Base-by-base conservation (phyloP, 176 grass and related monocot genomes). In the Cenchrus purpureus region DNA sequence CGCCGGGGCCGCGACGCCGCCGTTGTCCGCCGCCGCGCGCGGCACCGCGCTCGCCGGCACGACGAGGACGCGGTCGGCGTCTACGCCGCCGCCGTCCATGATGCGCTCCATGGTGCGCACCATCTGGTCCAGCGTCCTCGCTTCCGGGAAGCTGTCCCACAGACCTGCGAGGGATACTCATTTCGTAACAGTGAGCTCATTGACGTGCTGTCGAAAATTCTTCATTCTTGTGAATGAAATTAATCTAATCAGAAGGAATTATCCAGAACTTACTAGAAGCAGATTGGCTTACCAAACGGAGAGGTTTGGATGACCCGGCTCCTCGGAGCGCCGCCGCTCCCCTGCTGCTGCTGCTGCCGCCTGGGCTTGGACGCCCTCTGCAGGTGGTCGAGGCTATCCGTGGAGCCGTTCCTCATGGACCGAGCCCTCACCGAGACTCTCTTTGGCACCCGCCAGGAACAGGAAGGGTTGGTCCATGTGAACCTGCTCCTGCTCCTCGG, bases 71-170 rank as follows among this genome's bases (percentile, higher is more conserved):
- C 82, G 74, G 20, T 28, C 60, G 88, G 58, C 60, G 88, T 65
- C 77, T 4, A 56, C 68, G 12, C 58, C 58, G 2, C 71, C 78
- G 6, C 43, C 82, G 67, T 90, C 85, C 69, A 88, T 80, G 34
- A 90, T 51, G 44, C 91, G 89, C 56, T 93, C 88, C 88, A 93
- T 88, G 4, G 88, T 93, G 2, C 89, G 78, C 74, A 93, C 87
- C 88, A 93, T 93, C 73, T 90, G 85, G 51, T 90, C 85, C 14
- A 93, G 65, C 42, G 88, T 93, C 22, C 91, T 78, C 3, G 88
- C 91, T 1, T 86, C 86, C 12, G 88, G 88, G 51, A 90, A 93
- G 76, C 88, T 86, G 67, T 93, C 88, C 91, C 85, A 90, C 2
- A 93, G 53, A 10, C 91, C 91, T 93, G 73, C 7, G 1, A 50